phyloP scores from a whole-genome alignment of 1,284 basidiomycete species.

The Irpex sp. region DNA sequence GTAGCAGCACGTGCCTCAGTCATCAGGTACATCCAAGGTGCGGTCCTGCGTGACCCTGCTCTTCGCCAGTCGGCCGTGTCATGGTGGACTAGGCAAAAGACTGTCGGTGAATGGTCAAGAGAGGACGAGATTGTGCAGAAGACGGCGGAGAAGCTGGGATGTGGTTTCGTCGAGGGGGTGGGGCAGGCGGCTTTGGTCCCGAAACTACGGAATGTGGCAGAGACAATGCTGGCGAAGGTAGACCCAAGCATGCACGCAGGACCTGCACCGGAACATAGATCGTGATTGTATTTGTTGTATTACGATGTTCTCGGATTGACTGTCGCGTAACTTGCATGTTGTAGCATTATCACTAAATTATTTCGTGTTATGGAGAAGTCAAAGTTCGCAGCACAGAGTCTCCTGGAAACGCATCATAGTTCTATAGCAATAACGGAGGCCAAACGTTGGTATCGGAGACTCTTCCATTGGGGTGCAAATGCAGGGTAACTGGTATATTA shows the following conservation, averaged over 20 bases:
- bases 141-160: constrained; percentile 34
- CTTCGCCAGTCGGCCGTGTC: constrained; percentile 40
- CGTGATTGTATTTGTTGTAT: background rate
- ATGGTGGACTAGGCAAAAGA: constrained; percentile 57
- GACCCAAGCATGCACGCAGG: background rate
- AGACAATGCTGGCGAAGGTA: background rate
- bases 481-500: background rate
- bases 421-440: background rate
- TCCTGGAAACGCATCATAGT: background rate
- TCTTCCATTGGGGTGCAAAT: background rate
- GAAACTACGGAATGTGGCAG: background rate
- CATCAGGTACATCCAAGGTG: constrained; percentile 50
- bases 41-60: constrained; percentile 49
- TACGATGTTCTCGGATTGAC: background rate
- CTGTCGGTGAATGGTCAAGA: constrained; percentile 46
- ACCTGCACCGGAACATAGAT: background rate
- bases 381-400: background rate
- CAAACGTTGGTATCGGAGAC: background rate
- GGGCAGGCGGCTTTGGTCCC: background rate
- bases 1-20: constrained; percentile 38
- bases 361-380: background rate
- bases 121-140: constrained; percentile 43
- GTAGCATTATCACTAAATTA: background rate
- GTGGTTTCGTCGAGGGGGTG: background rate
- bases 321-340: background rate